These are phyloP conservation scores for Metschnikowia kunwiensis DNA, from an alignment of 805 yeast species.

Conservation along the genomic window DNA sequence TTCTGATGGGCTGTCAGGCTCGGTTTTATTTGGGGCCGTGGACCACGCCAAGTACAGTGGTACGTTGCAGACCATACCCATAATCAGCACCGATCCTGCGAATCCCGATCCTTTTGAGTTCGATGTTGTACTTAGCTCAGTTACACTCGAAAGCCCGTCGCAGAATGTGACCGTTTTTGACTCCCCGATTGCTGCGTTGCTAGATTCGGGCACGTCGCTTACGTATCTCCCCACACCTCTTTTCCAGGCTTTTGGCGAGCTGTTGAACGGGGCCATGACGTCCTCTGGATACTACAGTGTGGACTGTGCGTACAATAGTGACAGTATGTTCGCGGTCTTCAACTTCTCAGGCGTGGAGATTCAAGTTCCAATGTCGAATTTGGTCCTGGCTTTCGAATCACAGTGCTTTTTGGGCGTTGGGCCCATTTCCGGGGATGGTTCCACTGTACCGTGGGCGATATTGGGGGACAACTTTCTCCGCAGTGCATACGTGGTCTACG, in stretches of 20 bases:
- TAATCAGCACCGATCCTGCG: slow-evolving; percentile 34
- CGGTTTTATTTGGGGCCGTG: slow-evolving; percentile 41
- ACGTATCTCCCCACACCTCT: slow-evolving; percentile 44
- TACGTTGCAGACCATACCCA: slow-evolving; percentile 34
- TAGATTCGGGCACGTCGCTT: slow-evolving; percentile 56
- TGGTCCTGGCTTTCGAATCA: slow-evolving; percentile 5
- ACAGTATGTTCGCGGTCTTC: neutral
- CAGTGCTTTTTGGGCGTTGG: slow-evolving; percentile 31
- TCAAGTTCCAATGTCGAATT: slow-evolving; percentile 4
- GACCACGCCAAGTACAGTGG: slow-evolving; percentile 38
- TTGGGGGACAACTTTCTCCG: slow-evolving; percentile 66
- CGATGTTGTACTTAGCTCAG: slow-evolving; percentile 45
- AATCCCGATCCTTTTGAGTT: slow-evolving; percentile 39
- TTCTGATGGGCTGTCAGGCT: slow-evolving; percentile 24
- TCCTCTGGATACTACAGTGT: neutral
- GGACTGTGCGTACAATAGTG: neutral
- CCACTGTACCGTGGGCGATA: slow-evolving; percentile 30
- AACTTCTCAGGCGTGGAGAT: slow-evolving; percentile 4
- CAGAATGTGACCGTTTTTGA: slow-evolving; percentile 7
- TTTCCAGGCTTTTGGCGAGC: slow-evolving; percentile 15
- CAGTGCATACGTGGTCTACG: slow-evolving; percentile 63
- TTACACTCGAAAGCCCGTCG: slow-evolving; percentile 21
- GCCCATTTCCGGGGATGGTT: too few species aligned
- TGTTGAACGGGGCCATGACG: neutral
- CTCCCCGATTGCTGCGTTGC: slow-evolving; percentile 12